Evolutionary conservation across 2,329 filamentous ascomycete species (phyloP).

Genomic region (Xylaria arbuscula): DNA sequence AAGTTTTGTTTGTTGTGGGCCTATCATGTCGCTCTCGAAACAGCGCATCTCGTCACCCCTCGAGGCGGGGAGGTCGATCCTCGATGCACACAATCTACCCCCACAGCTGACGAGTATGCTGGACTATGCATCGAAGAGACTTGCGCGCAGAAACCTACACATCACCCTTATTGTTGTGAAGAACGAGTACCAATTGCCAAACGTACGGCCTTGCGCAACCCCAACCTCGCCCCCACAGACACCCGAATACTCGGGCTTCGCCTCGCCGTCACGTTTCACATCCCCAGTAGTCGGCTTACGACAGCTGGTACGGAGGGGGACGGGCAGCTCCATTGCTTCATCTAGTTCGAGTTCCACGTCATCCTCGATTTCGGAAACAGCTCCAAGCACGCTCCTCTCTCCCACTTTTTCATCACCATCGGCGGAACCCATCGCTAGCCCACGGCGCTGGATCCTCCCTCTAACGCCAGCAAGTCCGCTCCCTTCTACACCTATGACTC

Average conservation of each 20-base stretch:
- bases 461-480: constrained; percentile 56
- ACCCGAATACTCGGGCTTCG: constrained; percentile 49
- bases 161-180: constrained; percentile 69
- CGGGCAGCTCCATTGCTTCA: constrained; percentile 50
- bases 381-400: constrained; percentile 33
- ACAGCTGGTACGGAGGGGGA: constrained; percentile 55
- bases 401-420: constrained; percentile 42
- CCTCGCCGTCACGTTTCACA: constrained; percentile 49
- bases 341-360: constrained; percentile 43
- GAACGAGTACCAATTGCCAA: constrained; percentile 66
- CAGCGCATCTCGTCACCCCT: constrained; percentile 70
- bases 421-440: constrained; percentile 40
- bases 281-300: constrained; percentile 52
- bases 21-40: constrained; percentile 59
- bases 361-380: constrained; percentile 35
- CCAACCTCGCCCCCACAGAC: constrained; percentile 48
- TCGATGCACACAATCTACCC: constrained; percentile 68
- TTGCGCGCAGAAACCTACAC: constrained; percentile 66
- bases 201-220: constrained; percentile 50
- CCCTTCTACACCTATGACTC: constrained; percentile 60
- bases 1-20: constrained; percentile 4
- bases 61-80: constrained; percentile 70
- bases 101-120: constrained; percentile 65
- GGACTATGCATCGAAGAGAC: constrained; percentile 66
- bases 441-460: constrained; percentile 47